These are phyloP conservation scores for Pseudopyrenochaeta lycopersici DNA, from an alignment of 2,329 filamentous ascomycete genomes.

Conservation along the genomic window DNA sequence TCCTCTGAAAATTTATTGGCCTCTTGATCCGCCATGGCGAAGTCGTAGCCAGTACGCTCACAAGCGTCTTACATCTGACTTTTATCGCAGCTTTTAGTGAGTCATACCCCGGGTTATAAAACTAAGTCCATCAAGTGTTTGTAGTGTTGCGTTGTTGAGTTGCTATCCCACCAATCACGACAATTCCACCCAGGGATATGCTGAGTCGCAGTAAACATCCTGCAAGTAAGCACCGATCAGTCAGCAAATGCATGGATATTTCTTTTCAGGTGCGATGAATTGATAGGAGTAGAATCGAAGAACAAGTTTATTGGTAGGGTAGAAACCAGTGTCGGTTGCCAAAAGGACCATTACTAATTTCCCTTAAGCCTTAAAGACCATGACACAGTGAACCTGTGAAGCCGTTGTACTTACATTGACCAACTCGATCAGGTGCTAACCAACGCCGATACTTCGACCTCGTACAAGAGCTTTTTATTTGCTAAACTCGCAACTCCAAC, in stretches of 20 bases:
- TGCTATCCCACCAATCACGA: neutral
- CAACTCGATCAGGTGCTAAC: conserved; percentile 8
- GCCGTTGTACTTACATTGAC: neutral
- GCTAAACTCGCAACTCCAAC: conserved; percentile 46
- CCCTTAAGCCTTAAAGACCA: no score
- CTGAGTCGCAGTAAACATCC: neutral
- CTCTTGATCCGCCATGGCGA: neutral
- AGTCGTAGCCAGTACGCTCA: neutral
- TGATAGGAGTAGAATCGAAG: no score
- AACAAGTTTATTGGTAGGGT: no score
- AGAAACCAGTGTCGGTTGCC: no score
- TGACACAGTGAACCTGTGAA: no score
- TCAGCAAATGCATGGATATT: neutral
- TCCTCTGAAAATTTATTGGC: neutral
- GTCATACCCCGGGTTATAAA: neutral
- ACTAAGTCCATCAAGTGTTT: no score
- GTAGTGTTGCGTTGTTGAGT: neutral
- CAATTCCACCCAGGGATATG: neutral
- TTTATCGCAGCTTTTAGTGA: neutral
- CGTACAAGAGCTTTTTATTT: conserved; percentile 41
- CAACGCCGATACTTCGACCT: conserved; percentile 46
- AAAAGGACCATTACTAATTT: no score
- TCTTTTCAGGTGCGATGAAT: neutral
- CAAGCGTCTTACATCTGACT: neutral
- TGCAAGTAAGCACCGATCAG: conserved; percentile 3